Evolutionary conservation across 768 basidiomycete species (phyloP), one percentile per base, ranked within the genome.

Genomic region (Nidularia pulvinata): DNA sequence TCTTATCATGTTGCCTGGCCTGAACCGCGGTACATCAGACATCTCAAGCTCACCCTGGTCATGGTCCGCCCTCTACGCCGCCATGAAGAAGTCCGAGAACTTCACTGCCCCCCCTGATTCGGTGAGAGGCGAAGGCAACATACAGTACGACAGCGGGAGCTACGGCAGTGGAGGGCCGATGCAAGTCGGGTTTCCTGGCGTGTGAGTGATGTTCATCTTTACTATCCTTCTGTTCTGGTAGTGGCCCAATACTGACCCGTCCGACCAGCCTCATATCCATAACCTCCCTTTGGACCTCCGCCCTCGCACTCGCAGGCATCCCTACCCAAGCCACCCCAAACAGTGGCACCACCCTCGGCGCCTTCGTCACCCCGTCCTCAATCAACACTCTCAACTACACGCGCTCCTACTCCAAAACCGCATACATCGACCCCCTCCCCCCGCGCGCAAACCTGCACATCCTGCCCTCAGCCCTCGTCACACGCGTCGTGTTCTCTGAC

Each of bases 341-440:
- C 61, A 73, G 75, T 44, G 83, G 83, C 30, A 59, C 72, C 22
- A 75, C 74, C 55, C 73, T 76, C 63, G 81, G 84, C 54, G 69
- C 73, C 5, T 81, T 80, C 61, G 74, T 88, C 61, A 74, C 84
- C 0, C 77, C 84, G 3, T 79, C 78, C 5, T 73, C 77, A 6
- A 83, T 90, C 62, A 88, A 88, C 67, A 80, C 82, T 1, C 52
- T 71, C 30, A 87, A 86, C 68, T 81, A 79, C 72, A 85, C 84
- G 10, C 78, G 86, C 46, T 84, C 81, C 1, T 87, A 87, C 68
- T 74, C 85, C n/a, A 75, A 79, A 53, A 77, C 84, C 0, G 85
- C 80, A 2, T 87, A 87, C 72, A 82, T 86, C 64, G 82, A 85
- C 66, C 72, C 82, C 2, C 69, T 84, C 13, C 79, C 84, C 2